phyloP scores from a whole-genome alignment of 352 stramenopile genomes.

The Phytophthora tubulina region DNA sequence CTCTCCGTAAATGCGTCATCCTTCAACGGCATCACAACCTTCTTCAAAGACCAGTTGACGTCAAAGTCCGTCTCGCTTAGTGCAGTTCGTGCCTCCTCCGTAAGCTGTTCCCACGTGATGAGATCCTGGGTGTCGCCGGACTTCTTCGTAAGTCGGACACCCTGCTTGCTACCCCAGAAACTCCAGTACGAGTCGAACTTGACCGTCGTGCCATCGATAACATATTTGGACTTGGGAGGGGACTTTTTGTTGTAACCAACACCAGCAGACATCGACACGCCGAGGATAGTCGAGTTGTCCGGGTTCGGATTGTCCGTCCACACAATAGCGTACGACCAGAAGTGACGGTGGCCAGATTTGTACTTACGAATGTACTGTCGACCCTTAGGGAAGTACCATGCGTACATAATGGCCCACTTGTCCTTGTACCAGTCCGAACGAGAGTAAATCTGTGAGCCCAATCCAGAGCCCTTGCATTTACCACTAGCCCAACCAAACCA shows the following conservation, averaged over 20 bases:
- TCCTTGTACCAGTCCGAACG: slow-evolving; percentile 33
- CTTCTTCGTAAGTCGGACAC: slow-evolving; percentile 22
- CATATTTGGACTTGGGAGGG: neutral
- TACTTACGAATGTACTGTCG: slow-evolving; percentile 9
- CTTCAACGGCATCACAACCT: slow-evolving; percentile 16
- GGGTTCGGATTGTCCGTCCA: slow-evolving; percentile 1
- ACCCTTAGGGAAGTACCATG: slow-evolving; percentile 52
- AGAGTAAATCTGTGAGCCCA: slow-evolving; percentile 38
- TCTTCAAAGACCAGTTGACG: slow-evolving; percentile 12
- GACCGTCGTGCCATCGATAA: slow-evolving; percentile 6
- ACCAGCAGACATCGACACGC: slow-evolving; percentile 7
- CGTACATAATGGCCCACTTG: slow-evolving; percentile 36
- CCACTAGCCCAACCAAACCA: slow-evolving; percentile 4
- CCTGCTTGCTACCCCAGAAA: slow-evolving; percentile 11
- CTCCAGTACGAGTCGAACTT: slow-evolving; percentile 21
- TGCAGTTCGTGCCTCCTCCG: slow-evolving; percentile 4
- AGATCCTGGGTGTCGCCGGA: slow-evolving; percentile 22
- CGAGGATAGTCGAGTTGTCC: slow-evolving; percentile 15
- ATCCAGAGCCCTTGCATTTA: slow-evolving; percentile 36
- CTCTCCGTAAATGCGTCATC: slow-evolving; percentile 6
- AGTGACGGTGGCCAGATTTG: neutral
- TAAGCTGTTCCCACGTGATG: slow-evolving; percentile 27
- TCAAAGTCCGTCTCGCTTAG: slow-evolving; percentile 13
- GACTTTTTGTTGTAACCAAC: neutral
- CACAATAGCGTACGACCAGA: slow-evolving; percentile 14